Base-by-base conservation (phyloP, 2,329 filamentous ascomycete genomes). In the Phialemoniopsis sp. region DNA sequence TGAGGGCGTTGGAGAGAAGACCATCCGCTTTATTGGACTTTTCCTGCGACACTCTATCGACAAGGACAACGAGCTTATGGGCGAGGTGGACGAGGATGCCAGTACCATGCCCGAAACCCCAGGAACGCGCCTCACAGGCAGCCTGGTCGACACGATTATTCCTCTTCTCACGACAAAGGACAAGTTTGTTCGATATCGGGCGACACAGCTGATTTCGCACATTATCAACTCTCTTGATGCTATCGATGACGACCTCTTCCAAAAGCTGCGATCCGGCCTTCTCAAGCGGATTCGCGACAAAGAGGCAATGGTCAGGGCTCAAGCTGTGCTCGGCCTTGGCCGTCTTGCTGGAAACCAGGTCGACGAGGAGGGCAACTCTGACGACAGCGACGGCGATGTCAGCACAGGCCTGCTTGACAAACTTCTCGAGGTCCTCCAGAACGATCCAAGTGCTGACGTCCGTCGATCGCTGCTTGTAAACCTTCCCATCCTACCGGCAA, bases 361-460 rank as follows among this genome's bases (percentile, higher is more conserved):
- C 5, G 85, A 87, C 40, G 85, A 80, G 10, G 80, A 80, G 50
- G 76, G 74, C 29, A 77, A 87, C 46, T 78, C 83, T 10, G 85
- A 89, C 34, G 82, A 82, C 29, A 85, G 81, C 42, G 80, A 85
- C 40, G 82, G 83, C 37, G 82, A 86, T 26, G 71, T 74, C 10
- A 75, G 77, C 10, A 80, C 77, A 8, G 85, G 87, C 8, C 72
- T 96, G 30, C 68, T 95, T 17, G 82, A 87, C 43, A 94, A 89
- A 61, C 77, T 97, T 5, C 70, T 96, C 9, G 86, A 94, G 51
- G 84, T 94, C 21, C 74, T 97, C 50, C 89, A 95, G 58, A 93
- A 97, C 51, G 93, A 98, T 53, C 87, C 91, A 0, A 94, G 89
- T 50, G 89, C 91, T 3, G 93, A 98, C 54, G 93, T 98, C 29